Percentiles rank a stretch among this genome's conserved stretches.
phyloP scores from a whole-genome alignment of 768 basidiomycete genomes.

The Cubamyces lactineus region DNA sequence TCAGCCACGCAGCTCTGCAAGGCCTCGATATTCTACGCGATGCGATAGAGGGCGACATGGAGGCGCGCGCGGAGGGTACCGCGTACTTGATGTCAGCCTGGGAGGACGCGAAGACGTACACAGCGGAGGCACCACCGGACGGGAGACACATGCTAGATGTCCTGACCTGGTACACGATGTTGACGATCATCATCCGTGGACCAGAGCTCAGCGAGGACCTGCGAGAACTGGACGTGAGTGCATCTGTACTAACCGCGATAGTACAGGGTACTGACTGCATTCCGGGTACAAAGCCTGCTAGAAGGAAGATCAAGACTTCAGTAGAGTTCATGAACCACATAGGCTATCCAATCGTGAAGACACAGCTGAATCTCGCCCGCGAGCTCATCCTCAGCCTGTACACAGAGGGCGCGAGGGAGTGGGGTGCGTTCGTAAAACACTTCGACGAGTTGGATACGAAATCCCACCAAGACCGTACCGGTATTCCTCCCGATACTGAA shows the following conservation, averaged over 20 bases:
- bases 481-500: not conserved
- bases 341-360: constrained; percentile 49
- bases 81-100: constrained; percentile 62
- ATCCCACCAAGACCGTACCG: not conserved
- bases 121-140: constrained; percentile 62
- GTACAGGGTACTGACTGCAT: too few species aligned
- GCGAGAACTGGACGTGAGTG: constrained; percentile 52
- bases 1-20: constrained; percentile 36
- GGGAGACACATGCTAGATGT: constrained; percentile 61
- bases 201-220: constrained; percentile 54
- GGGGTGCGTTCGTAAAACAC: constrained; percentile 35
- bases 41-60: constrained; percentile 33
- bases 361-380: constrained; percentile 54
- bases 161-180: constrained; percentile 59
- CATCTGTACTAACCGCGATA: too few species aligned
- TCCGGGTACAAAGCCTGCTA: constrained; percentile 33
- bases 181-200: constrained; percentile 55
- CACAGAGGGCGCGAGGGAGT: constrained; percentile 47
- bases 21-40: constrained; percentile 40
- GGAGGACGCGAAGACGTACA: constrained; percentile 61
- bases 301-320: constrained; percentile 49
- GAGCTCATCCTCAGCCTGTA: constrained; percentile 51
- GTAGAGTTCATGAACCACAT: constrained; percentile 55
- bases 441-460: constrained; percentile 6
- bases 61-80: constrained; percentile 44